Conservation (phyloP, 345 rosid species). For the Eucalyptus coolabah region DNA sequence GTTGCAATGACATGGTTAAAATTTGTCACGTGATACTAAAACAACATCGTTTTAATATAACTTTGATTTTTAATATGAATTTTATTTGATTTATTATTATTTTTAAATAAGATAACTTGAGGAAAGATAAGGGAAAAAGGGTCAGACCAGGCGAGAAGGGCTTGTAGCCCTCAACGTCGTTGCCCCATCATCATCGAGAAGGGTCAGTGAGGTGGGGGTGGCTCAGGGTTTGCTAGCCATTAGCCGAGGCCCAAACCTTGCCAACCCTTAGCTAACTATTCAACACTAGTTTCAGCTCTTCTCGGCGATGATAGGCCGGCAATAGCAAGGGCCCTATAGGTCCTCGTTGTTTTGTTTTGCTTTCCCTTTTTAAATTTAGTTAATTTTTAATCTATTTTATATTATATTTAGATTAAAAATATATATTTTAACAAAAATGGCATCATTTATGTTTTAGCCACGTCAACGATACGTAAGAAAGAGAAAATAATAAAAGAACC, state of each 20-base stretch:
- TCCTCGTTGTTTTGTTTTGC: not conserved
- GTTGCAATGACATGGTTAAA: not conserved
- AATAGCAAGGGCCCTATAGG: not conserved
- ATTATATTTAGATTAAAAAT: not conserved
- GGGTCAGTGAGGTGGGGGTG: not conserved
- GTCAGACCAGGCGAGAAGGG: fast-evolving
- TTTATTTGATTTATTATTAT: too few species aligned
- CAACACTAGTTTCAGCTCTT: too few species aligned
- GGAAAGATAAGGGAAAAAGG: not conserved
- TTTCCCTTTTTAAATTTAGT: too few species aligned
- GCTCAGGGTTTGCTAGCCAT: too few species aligned
- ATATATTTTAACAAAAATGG: too few species aligned
- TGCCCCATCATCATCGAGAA: fast-evolving
- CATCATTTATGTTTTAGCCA: not conserved
- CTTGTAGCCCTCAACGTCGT: fast-evolving
- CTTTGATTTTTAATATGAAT: too few species aligned
- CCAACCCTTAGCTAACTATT: too few species aligned
- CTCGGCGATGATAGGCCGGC: fast-evolving
- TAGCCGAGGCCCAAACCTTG: too few species aligned
- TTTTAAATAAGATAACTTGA: too few species aligned
- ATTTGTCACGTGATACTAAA: fast-evolving
- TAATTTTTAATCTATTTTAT: too few species aligned
- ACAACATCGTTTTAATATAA: fast-evolving
- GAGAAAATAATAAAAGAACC: not conserved
- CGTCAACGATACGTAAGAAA: fast-evolving